Percentiles rank a stretch among this genome's conserved stretches.
Conservation (phyloP, 306 rosid genomes). For the Potentilla sterilis region DNA sequence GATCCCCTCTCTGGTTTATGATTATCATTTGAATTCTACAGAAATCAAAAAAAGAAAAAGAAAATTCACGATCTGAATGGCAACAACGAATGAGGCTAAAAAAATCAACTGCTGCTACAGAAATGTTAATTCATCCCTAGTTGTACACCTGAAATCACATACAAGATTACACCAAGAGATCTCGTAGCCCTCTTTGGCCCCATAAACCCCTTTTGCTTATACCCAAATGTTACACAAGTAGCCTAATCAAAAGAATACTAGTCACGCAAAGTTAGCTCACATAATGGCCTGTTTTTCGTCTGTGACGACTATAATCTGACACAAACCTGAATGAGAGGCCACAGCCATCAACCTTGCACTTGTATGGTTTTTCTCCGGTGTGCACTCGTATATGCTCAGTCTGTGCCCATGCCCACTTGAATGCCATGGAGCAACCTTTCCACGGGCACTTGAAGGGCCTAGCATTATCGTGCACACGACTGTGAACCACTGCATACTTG, state of each 20-base stretch:
- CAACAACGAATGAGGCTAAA: not conserved
- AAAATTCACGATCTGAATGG: not conserved
- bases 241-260: slow-evolving; percentile 19
- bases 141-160: slow-evolving; percentile 47
- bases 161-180: slow-evolving; percentile 17
- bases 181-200: slow-evolving; percentile 30
- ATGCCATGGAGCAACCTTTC: slow-evolving; percentile 95
- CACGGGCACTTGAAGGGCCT: slow-evolving; percentile 98
- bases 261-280: slow-evolving; percentile 45
- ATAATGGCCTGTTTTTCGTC: slow-evolving; percentile 88
- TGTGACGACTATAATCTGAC: slow-evolving; percentile 91
- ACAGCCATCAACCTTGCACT: slow-evolving; percentile 82
- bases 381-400: slow-evolving; percentile 95
- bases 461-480: slow-evolving; percentile 80
- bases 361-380: slow-evolving; percentile 93
- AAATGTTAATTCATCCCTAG: slow-evolving; percentile 41
- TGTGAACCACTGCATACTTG: slow-evolving; percentile 79
- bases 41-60: too few species aligned
- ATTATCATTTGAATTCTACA: too few species aligned
- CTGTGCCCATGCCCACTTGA: slow-evolving; percentile 99
- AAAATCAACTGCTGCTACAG: slow-evolving; percentile 34
- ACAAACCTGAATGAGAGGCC: slow-evolving; percentile 92
- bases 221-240: slow-evolving; percentile 23
- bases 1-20: too few species aligned
- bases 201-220: slow-evolving; percentile 34